phyloP scores from a whole-genome alignment of 192 early-diverging fungal genomes.

The Allomyces javanicus region DNA sequence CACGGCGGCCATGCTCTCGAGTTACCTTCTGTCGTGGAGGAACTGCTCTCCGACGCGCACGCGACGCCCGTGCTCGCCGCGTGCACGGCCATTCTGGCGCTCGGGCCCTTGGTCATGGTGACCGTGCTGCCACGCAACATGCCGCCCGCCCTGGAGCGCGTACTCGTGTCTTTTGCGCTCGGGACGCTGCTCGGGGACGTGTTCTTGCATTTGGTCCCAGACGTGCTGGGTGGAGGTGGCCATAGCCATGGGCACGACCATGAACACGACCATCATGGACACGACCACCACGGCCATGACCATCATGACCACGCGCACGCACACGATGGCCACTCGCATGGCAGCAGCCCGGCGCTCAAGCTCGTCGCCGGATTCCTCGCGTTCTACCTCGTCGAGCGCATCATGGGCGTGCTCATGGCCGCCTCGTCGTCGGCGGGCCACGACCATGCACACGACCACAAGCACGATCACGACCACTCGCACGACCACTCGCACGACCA shows the following conservation, averaged over 20 bases:
- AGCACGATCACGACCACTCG: conserved; percentile 25
- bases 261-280: not conserved
- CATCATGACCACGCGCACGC: not conserved
- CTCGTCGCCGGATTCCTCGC: not conserved
- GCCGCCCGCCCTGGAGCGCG: not conserved
- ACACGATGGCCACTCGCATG: not conserved
- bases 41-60: not conserved
- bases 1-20: too few relatives aligned
- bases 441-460: conserved; percentile 26
- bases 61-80: not conserved
- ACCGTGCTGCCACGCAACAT: not conserved
- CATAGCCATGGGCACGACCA: not conserved
- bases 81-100: not conserved
- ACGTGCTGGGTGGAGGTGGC: not conserved
- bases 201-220: not conserved
- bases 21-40: too few relatives aligned
- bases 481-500: conserved; percentile 32
- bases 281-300: not conserved
- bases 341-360: not conserved
- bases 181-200: not conserved
- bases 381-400: not conserved
- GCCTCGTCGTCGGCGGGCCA: not conserved
- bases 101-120: not conserved
- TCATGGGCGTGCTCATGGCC: not conserved
- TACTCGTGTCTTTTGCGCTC: not conserved